Percentiles rank a stretch among this genome's conserved stretches.
Evolutionary conservation across 306 rosid species (phyloP).

Genomic region (Urtica urens): DNA sequence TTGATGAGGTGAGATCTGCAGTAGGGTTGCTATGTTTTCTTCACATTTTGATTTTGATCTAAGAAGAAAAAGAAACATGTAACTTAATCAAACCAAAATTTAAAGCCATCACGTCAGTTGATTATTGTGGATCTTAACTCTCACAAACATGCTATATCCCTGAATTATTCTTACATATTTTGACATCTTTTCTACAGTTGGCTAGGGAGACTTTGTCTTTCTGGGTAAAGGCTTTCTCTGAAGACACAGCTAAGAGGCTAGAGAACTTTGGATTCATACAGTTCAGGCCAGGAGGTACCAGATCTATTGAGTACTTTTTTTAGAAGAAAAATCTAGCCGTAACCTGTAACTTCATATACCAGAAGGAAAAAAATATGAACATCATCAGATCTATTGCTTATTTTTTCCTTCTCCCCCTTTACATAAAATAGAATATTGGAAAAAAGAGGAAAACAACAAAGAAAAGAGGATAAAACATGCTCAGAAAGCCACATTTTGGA

Average conservation of each 20-base stretch:
- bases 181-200: conserved; percentile 34
- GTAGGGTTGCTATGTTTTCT: not conserved
- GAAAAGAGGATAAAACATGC: too few relatives aligned
- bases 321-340: conserved; percentile 9
- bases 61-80: not conserved
- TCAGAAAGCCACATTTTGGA: too few relatives aligned
- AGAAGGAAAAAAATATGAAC: too few relatives aligned
- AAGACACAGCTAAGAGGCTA: conserved; percentile 95
- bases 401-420: too few relatives aligned
- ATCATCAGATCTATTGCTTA: too few relatives aligned
- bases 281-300: conserved; percentile 96
- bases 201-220: conserved; percentile 98
- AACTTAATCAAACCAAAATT: not conserved
- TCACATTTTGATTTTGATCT: not conserved
- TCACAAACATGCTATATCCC: not conserved
- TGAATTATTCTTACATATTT: not conserved
- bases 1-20: conserved; percentile 75
- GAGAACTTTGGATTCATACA: conserved; percentile 98
- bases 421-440: too few relatives aligned
- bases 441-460: too few relatives aligned
- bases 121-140: not conserved
- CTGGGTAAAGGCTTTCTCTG: conserved; percentile 99
- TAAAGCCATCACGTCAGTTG: not conserved
- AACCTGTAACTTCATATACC: not conserved
- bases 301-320: conserved; percentile 14